phyloP scores from a whole-genome alignment of 2,329 filamentous ascomycete species.

The Fonsecaea pedrosoi region DNA sequence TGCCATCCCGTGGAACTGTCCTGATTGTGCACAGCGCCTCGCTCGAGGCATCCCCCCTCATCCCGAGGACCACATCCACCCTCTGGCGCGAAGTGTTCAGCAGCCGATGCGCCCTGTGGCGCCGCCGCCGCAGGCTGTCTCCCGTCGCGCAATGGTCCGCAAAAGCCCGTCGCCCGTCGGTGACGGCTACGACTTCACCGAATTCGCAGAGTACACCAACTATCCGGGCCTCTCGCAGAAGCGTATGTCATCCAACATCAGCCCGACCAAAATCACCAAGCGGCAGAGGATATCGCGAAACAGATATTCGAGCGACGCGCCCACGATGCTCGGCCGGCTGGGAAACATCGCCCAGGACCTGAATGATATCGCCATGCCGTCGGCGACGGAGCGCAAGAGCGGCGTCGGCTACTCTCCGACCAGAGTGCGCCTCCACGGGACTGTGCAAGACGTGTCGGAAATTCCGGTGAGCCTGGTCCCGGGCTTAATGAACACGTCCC shows the following conservation, averaged over 20 bases:
- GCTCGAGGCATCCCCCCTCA: not conserved
- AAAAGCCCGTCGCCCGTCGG: not conserved
- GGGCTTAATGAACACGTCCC: not conserved
- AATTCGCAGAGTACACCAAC: not conserved
- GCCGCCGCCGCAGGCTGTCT: not conserved
- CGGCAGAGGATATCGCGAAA: not conserved
- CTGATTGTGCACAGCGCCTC: not conserved
- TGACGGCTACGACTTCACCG: not conserved
- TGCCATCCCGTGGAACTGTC: not conserved
- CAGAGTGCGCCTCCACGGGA: conserved; percentile 3
- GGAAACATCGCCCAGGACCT: conserved; percentile 23
- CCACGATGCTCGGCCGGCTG: conserved; percentile 18
- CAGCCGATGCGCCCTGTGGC: not conserved
- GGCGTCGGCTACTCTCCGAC: not conserved
- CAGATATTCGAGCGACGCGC: conserved; percentile 13
- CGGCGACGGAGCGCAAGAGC: not conserved
- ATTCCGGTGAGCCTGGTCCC: conserved; percentile 20
- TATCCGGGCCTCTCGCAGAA: not conserved
- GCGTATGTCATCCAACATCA: not conserved
- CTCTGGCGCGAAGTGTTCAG: not conserved
- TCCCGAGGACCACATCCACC: not conserved
- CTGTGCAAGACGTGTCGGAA: conserved; percentile 15
- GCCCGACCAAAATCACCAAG: conserved; percentile 8
- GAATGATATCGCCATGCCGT: conserved; percentile 25
- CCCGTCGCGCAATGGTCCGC: not conserved